phyloP scores from a whole-genome alignment of 2,329 filamentous ascomycete species.

The Colletotrichum karsti region DNA sequence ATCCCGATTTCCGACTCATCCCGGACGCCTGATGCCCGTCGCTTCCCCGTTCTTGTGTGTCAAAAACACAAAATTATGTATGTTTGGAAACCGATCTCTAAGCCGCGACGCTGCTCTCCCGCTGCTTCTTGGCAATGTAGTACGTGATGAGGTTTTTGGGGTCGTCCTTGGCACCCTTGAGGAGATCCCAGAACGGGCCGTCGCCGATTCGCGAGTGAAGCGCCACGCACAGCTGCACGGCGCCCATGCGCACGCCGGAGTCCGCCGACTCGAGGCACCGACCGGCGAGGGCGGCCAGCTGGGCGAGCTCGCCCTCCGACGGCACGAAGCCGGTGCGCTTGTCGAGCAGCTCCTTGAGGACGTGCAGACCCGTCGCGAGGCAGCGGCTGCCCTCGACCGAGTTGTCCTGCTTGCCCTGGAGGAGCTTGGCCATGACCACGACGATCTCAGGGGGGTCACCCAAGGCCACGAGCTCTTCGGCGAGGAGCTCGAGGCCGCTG shows the following conservation, averaged over 20 bases:
- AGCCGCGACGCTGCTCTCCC: constrained; percentile 49
- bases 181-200: constrained; percentile 71
- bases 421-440: constrained; percentile 58
- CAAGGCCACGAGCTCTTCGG: constrained; percentile 74
- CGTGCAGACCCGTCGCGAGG: constrained; percentile 70
- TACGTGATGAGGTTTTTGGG: constrained; percentile 82
- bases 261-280: constrained; percentile 68
- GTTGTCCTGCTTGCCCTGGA: constrained; percentile 54
- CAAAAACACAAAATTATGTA: no score
- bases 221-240: constrained; percentile 81
- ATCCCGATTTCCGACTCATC: neutral
- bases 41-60: no score
- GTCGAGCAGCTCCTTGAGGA: constrained; percentile 68
- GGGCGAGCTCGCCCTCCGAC: constrained; percentile 58
- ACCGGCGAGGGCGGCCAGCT: constrained; percentile 59
- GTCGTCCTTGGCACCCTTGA: constrained; percentile 73
- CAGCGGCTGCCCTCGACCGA: constrained; percentile 57
- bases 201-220: constrained; percentile 72
- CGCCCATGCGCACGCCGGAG: constrained; percentile 75
- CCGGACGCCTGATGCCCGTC: constrained; percentile 3
- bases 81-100: neutral
- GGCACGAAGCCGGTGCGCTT: constrained; percentile 57
- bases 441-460: constrained; percentile 70
- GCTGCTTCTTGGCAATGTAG: constrained; percentile 78
- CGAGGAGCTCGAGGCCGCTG: constrained; percentile 76